Conservation (phyloP, 805 yeast genomes). For the Ogataea pini region DNA sequence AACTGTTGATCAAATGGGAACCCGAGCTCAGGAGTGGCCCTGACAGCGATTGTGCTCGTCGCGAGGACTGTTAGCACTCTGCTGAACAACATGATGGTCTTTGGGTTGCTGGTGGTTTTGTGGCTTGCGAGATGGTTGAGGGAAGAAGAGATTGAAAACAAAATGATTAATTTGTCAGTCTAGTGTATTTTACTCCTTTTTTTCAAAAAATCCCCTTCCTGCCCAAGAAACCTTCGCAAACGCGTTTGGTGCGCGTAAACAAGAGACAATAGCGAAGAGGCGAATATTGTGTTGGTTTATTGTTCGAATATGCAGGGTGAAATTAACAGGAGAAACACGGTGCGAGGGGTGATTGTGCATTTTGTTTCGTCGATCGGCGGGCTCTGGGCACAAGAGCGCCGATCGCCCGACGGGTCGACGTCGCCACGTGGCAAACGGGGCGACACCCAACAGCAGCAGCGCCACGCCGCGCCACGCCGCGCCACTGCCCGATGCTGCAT, state of each 20-base stretch:
- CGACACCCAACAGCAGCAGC: background rate
- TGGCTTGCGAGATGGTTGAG: background rate
- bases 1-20: slow-evolving; percentile 82
- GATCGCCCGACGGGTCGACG: background rate
- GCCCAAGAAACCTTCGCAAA: background rate
- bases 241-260: slow-evolving; percentile 1
- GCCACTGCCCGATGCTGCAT: background rate
- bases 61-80: slow-evolving; percentile 1
- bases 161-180: background rate
- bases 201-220: background rate
- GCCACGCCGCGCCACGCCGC: background rate
- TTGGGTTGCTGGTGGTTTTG: background rate
- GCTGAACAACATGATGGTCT: slow-evolving; percentile 1
- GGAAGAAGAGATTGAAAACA: background rate
- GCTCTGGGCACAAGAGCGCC: too few relatives aligned
- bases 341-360: background rate
- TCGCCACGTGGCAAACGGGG: background rate
- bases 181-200: background rate
- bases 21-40: slow-evolving; percentile 56
- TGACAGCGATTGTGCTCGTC: background rate
- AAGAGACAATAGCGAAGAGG: background rate
- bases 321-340: background rate
- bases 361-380: background rate
- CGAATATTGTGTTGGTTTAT: background rate
- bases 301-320: background rate